Percentiles rank a stretch among this genome's conserved stretches.
These are phyloP conservation scores for Brachypodium distachyon DNA, from an alignment of 202 grass and related monocot species.

Conservation along the genomic window DNA sequence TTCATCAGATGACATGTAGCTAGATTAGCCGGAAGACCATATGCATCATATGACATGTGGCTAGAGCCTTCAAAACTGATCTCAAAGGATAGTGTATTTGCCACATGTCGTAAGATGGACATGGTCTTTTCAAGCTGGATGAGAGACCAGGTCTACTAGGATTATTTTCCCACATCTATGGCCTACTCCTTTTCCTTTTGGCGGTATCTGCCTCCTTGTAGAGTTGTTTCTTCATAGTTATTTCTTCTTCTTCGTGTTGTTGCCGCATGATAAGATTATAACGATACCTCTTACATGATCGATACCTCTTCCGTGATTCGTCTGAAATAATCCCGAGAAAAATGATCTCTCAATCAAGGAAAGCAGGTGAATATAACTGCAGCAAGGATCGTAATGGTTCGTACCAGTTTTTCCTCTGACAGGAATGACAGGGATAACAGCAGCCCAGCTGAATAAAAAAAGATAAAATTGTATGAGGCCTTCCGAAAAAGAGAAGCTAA, in stretches of 20 bases:
- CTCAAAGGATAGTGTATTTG: too few species aligned
- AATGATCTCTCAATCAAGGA: neutral
- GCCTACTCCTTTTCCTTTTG: neutral
- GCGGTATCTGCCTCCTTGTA: neutral
- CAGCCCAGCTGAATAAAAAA: neutral
- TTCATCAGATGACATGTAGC: too few species aligned
- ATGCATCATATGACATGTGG: too few species aligned
- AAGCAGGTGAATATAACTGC: neutral
- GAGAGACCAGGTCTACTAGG: too few species aligned
- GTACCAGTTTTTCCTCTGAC: neutral
- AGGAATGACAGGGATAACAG: too few species aligned
- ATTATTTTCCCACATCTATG: neutral
- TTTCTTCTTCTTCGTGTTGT: neutral
- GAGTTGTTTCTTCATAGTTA: neutral
- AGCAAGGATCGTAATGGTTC: neutral
- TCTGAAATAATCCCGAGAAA: neutral
- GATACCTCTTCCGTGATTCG: neutral
- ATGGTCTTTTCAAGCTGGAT: too few species aligned
- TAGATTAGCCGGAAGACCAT: too few species aligned
- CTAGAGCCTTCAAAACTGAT: too few species aligned
- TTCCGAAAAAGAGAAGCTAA: neutral
- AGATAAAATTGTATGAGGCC: neutral
- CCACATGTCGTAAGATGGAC: too few species aligned
- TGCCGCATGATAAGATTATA: neutral
- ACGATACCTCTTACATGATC: neutral